phyloP scores from a whole-genome alignment of 2,329 filamentous ascomycete species.

The Diplodia mutila region DNA sequence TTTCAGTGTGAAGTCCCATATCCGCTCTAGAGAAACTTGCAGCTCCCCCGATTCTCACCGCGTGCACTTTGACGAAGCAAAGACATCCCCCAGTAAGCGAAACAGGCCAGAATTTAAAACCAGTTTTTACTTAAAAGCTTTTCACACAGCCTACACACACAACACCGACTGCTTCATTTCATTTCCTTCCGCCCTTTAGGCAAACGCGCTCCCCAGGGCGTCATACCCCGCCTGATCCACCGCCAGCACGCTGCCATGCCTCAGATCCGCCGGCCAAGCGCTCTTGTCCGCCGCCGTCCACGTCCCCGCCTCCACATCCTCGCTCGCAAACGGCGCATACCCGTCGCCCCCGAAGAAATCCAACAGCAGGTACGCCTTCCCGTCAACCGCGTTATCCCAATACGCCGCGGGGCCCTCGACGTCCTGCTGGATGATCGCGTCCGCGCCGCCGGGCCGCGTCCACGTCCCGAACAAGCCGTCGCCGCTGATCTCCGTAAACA shows the following conservation, averaged over 20 bases:
- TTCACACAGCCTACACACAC: not conserved
- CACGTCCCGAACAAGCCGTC: slow-evolving; percentile 57
- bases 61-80: too few relatives aligned
- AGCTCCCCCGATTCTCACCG: too few relatives aligned
- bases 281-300: slow-evolving; percentile 49
- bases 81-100: too few relatives aligned
- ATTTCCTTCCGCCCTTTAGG: not conserved
- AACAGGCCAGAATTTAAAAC: too few relatives aligned
- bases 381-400: slow-evolving; percentile 39
- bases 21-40: too few relatives aligned
- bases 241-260: slow-evolving; percentile 49
- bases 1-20: too few relatives aligned
- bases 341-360: slow-evolving; percentile 49
- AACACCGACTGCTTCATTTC: not conserved
- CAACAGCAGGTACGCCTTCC: slow-evolving; percentile 53
- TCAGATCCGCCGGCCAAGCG: slow-evolving; percentile 52
- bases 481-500: slow-evolving; percentile 56
- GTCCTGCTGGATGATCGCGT: slow-evolving; percentile 45
- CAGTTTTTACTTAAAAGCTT: too few relatives aligned
- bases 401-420: slow-evolving; percentile 41
- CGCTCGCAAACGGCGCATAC: slow-evolving; percentile 56
- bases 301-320: slow-evolving; percentile 48
- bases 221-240: slow-evolving; percentile 50
- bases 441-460: slow-evolving; percentile 52
- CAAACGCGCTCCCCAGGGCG: slow-evolving; percentile 41